These are phyloP conservation scores for Rhododendron henanense DNA, from an alignment of 148 eudicot genomes.

Conservation along the genomic window DNA sequence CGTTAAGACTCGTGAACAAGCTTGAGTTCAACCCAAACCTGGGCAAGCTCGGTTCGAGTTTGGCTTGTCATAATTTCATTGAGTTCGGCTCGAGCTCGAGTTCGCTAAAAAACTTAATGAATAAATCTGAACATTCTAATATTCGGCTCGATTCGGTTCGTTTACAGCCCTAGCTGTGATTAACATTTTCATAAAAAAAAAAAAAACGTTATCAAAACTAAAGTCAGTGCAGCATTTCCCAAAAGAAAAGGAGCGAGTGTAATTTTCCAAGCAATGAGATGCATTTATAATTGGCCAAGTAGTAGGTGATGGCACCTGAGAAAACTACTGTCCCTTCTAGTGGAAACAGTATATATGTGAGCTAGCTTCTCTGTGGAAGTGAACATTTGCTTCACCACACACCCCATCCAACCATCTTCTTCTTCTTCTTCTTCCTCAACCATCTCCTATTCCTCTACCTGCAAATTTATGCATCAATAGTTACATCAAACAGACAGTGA, in stretches of 20 bases:
- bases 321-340: slow-evolving; percentile 15
- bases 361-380: neutral
- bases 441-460: neutral
- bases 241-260: neutral
- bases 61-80: no score
- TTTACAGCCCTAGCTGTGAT: no score
- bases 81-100: no score
- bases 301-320: slow-evolving; percentile 10
- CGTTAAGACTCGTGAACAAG: no score
- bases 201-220: neutral
- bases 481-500: neutral
- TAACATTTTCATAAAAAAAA: no score
- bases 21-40: no score
- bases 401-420: neutral
- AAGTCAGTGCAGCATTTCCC: slow-evolving; percentile 24
- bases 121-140: no score
- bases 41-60: no score
- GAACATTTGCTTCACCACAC: neutral
- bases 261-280: neutral
- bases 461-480: neutral
- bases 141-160: no score
- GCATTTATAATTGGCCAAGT: slow-evolving; percentile 16
- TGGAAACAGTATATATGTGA: slow-evolving; percentile 9
- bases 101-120: no score
- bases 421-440: neutral